Evolutionary conservation across 768 basidiomycete genomes (phyloP), one percentile per base, ranked within the genome.

Genomic region (Auricularia cornea): DNA sequence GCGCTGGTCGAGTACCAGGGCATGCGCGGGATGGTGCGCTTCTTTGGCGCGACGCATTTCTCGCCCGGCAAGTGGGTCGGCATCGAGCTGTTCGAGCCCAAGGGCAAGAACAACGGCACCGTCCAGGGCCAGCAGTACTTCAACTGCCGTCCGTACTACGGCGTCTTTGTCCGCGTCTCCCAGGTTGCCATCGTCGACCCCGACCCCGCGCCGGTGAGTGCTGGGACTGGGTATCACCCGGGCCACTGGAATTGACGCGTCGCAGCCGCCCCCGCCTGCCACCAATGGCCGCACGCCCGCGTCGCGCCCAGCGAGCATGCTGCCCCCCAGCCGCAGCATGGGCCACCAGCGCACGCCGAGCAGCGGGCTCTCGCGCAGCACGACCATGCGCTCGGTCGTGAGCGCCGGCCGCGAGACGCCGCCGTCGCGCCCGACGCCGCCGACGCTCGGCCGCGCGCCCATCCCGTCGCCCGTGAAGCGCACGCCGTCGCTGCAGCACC

Each of bases 51-150:
- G 33, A 95, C 96, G 0, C 80, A 82, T 2, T 98, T 98, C 73
- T 83, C 91, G 26, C 74, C 85, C 1, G 97, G 97, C 0, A 93
- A 90, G 80, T 99, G 96, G 96, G 82, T 97, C 59, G 97, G 97
- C 11, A 85, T 98, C 61, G 94, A 96, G 70, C 82, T 99, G 56
- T 83, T 81, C 63, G 87, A 88, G 69, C 75, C 84, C 8, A 88
- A 84, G 54, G 97, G 97, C 41, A 99, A 98, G 86, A 99, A 99
- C 78, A 92, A 98, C 68, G 97, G 97, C 1, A 83, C 85, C 1
- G 89, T 99, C 8, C 79, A 87, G 38, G 93, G 89, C 18, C 74
- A 85, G 59, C 66, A 74, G 1, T 99, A 98, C 77, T 99, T 99
- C 73, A 79, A 77, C 20, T 98, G 94, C 77, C 82, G 81, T 69